Base-by-base conservation (phyloP, 495 filamentous ascomycete species). In the Hyaloscypha hepaticicola region DNA sequence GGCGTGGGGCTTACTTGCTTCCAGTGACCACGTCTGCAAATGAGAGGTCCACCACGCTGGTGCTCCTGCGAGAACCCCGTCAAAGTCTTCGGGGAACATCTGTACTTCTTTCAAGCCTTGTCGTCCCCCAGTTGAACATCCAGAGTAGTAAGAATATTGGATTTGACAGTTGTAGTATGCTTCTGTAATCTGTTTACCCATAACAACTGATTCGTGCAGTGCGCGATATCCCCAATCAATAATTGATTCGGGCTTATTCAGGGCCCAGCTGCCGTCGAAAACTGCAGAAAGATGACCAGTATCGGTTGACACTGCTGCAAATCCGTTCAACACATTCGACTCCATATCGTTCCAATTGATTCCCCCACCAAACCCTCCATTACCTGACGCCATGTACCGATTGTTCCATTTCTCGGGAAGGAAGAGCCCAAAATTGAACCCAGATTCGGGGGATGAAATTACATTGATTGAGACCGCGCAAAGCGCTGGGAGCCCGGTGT, bases 61-160 rank as follows among this genome's bases (percentile, higher is more conserved):
- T 3, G 86, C 79, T 4, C 85, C 87, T 16, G 83, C 80, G 12
- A 92, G 73, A 1, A 88, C 82, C 21, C 89, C 89, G 71, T 92
- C 88, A 61, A 90, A 86, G 65, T 79, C 80, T 19, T 79, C 75
- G 0, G 84, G 83, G 34, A 77, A 85, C 57, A 75, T 73, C 64
- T 87, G 77, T 5, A 82, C 75, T 21, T 81, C 77, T 50, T 80
- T 82, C 6, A 86, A 61, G 0, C 84, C 85, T 66, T 87, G 83
- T 0, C 83, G 74, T 12, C 86, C 86, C 29, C 85, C 85, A 0
- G 83, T 86, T 0, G 83, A 86, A 72, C 84, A 89, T 19, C 80
- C 80, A 4, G 72, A 72, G 66, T 80, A 88, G 69, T 88, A 88
- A 9, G 76, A 80, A 61, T 83, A 79, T 6, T 69, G 66, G 57